Percentiles rank a stretch among this genome's conserved stretches.
phyloP scores from a whole-genome alignment of 139 green algal species.

The Asterochloris erici region DNA sequence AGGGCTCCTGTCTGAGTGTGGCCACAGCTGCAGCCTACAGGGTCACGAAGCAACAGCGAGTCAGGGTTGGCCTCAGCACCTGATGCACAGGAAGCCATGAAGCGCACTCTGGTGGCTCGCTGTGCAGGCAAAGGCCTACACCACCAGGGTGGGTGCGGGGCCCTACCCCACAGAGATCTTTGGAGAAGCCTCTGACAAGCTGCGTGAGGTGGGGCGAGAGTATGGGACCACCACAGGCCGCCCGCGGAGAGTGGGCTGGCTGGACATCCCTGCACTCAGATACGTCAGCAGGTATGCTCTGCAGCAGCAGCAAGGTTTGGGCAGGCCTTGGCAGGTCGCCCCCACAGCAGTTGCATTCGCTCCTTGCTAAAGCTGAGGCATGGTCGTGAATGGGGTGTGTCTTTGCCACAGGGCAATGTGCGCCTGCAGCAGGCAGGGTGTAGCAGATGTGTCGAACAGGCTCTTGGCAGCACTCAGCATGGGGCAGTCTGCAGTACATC shows the following conservation, averaged over 20 bases:
- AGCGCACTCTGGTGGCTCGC: neutral
- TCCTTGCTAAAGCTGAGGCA: no score
- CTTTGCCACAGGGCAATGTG: no score
- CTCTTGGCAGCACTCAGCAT: neutral
- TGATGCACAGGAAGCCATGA: neutral
- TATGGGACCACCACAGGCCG: slow-evolving; percentile 98
- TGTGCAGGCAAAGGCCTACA: slow-evolving; percentile 96
- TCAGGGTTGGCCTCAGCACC: neutral
- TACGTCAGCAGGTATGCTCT: slow-evolving; percentile 59
- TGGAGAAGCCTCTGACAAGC: slow-evolving; percentile 78
- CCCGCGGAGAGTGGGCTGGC: slow-evolving; percentile 93
- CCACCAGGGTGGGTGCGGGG: slow-evolving; percentile 91
- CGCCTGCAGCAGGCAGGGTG: no score
- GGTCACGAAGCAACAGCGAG: neutral
- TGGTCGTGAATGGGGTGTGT: no score
- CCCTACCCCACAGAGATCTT: slow-evolving; percentile 98
- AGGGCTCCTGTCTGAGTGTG: no score
- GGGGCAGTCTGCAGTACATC: neutral
- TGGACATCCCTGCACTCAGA: slow-evolving; percentile 93
- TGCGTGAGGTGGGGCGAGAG: slow-evolving; percentile 82
- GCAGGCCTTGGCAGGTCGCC: no score
- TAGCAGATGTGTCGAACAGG: no score
- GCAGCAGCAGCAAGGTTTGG: no score
- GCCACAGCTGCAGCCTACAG: neutral
- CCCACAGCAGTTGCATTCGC: no score